These are phyloP conservation scores for Cornus controversa DNA, from an alignment of 148 eudicot genomes.

Conservation along the genomic window DNA sequence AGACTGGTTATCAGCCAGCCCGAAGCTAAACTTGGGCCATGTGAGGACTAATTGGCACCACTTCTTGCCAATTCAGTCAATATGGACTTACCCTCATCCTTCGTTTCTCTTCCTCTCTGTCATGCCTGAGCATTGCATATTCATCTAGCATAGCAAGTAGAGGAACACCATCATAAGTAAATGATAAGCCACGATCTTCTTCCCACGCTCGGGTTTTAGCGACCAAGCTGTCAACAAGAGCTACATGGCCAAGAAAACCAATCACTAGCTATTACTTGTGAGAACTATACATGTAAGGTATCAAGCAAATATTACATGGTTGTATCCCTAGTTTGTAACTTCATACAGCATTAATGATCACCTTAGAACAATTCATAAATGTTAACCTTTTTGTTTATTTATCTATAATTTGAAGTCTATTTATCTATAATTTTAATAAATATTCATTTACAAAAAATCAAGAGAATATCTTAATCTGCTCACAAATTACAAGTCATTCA, in stretches of 20 bases:
- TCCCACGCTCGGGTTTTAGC: constrained; percentile 96
- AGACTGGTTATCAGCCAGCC: not conserved
- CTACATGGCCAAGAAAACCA: constrained; percentile 40
- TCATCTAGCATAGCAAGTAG: constrained; percentile 97
- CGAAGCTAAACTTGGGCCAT: not conserved
- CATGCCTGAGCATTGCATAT: constrained; percentile 92
- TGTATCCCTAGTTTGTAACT: not conserved
- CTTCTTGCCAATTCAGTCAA: not conserved
- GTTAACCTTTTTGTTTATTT: not conserved
- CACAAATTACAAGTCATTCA: not conserved
- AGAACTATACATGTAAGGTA: not conserved
- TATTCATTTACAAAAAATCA: no score
- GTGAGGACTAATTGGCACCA: not conserved
- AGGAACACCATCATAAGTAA: constrained; percentile 95
- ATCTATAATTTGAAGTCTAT: not conserved
- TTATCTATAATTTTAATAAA: no score
- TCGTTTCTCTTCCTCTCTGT: constrained; percentile 95
- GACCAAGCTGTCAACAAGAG: constrained; percentile 86
- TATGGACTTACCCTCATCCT: constrained; percentile 69
- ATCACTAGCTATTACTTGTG: constrained; percentile 3
- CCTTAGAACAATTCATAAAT: not conserved
- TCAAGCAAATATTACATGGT: not conserved
- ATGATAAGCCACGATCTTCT: constrained; percentile 68
- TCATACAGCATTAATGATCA: not conserved
- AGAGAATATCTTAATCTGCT: not conserved